A percentile compares a stretch with the other conserved stretches of the same genome.
Conservation (phyloP, 257 asterid species). For the Solanum lycopersicoides region DNA sequence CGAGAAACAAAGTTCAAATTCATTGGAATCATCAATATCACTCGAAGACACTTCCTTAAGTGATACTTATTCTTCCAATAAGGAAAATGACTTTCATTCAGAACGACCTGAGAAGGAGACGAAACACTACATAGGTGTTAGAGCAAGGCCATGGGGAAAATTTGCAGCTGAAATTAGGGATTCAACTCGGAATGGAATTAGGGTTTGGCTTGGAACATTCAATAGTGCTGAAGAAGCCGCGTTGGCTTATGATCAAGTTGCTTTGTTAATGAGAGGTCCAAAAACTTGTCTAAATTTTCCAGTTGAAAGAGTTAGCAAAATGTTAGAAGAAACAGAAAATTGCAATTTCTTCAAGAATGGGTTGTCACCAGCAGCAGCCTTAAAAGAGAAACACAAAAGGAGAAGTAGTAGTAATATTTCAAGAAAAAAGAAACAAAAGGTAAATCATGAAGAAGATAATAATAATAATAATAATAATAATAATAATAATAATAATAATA, state of each 20-base stretch:
- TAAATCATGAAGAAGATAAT: background rate
- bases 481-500: too few species aligned
- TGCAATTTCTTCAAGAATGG: background rate
- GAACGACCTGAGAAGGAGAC: background rate
- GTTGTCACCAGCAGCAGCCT: slow-evolving; percentile 23
- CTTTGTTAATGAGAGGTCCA: slow-evolving; percentile 16
- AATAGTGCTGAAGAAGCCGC: slow-evolving; percentile 24
- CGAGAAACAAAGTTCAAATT: background rate
- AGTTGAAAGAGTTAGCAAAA: slow-evolving; percentile 10
- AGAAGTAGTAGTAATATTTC: background rate
- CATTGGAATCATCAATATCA: background rate
- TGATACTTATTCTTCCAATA: background rate
- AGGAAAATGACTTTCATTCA: background rate
- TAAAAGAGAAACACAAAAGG: slow-evolving; percentile 18
- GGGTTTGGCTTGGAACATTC: slow-evolving; percentile 38
- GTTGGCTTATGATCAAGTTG: slow-evolving; percentile 32
- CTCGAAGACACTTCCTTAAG: background rate
- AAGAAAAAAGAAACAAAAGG: background rate
- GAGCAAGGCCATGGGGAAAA: slow-evolving; percentile 31
- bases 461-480: background rate
- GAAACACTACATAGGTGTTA: slow-evolving; percentile 20
- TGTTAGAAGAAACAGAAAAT: background rate
- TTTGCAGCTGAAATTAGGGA: slow-evolving; percentile 32
- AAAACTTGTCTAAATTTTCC: slow-evolving; percentile 18
- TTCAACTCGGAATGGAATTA: slow-evolving; percentile 26